Conservation (phyloP, 169 alveolate genomes). For the Plasmodium malariae region DNA sequence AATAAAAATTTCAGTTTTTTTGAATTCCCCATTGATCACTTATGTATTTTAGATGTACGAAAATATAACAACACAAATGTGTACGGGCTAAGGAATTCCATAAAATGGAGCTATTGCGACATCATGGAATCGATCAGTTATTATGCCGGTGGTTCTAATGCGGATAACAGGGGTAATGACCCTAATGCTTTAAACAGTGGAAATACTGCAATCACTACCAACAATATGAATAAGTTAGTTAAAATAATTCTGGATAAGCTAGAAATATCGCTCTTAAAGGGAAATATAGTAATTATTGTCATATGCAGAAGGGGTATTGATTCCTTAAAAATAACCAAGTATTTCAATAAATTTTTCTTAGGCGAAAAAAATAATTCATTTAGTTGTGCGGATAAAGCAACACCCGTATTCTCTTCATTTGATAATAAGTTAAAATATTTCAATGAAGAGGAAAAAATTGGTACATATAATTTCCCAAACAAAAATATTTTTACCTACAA, state of each 20-base stretch:
- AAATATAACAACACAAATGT: slow-evolving; percentile 37
- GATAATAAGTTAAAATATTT: too few relatives aligned
- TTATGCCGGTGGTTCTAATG: slow-evolving; percentile 68
- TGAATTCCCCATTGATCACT: slow-evolving; percentile 15
- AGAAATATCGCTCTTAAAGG: background rate
- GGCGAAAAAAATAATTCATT: background rate
- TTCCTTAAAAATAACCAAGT: slow-evolving; percentile 58
- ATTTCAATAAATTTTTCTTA: slow-evolving; percentile 51
- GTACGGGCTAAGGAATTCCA: slow-evolving; percentile 51
- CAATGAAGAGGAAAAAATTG: background rate
- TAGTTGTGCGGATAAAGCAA: background rate
- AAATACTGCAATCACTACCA: slow-evolving; percentile 39
- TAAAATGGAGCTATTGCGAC: slow-evolving; percentile 71
- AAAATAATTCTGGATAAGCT: slow-evolving; percentile 26
- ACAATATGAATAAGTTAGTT: slow-evolving; percentile 19
- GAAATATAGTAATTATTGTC: slow-evolving; percentile 58
- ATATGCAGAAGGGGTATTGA: slow-evolving; percentile 77
- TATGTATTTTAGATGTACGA: slow-evolving; percentile 51
- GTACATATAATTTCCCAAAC: background rate
- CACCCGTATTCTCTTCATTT: too few relatives aligned
- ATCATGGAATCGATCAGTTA: slow-evolving; percentile 67
- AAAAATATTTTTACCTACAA: slow-evolving; percentile 35
- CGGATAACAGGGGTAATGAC: slow-evolving; percentile 69
- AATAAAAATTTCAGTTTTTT: slow-evolving; percentile 46
- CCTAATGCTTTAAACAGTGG: slow-evolving; percentile 56